Evolutionary conservation across 129 eudicot species (phyloP).

Genomic region (Pseudognaphalium luteoalbum): DNA sequence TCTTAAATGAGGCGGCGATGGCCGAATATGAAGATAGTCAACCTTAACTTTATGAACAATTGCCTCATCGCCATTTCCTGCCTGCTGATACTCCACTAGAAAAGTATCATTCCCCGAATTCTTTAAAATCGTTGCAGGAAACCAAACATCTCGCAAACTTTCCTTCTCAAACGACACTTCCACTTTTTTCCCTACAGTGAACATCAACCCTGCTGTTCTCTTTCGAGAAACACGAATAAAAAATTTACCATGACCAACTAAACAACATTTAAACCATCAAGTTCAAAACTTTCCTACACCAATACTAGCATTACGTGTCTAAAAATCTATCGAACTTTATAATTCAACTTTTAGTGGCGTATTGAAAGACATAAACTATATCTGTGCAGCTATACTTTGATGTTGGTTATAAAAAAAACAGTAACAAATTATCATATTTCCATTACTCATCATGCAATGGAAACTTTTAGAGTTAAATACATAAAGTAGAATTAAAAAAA

Average conservation of each 20-base stretch:
- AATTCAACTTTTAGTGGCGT: background rate
- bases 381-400: background rate
- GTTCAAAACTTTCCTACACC: background rate
- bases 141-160: constrained; percentile 60
- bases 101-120: constrained; percentile 39
- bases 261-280: background rate
- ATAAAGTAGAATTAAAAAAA: no score
- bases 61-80: constrained; percentile 29
- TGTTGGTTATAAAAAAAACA: background rate
- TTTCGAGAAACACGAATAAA: constrained; percentile 34
- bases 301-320: background rate
- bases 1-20: constrained; percentile 67
- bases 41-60: constrained; percentile 43
- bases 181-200: constrained; percentile 62
- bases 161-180: constrained; percentile 64
- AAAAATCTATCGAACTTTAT: no score
- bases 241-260: constrained; percentile 15
- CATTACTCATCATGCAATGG: no score
- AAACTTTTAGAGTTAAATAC: no score
- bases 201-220: constrained; percentile 67
- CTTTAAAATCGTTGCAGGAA: constrained; percentile 62
- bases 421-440: background rate
- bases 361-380: background rate
- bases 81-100: constrained; percentile 53
- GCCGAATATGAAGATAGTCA: constrained; percentile 61